Evolutionary conservation across 1,284 basidiomycete species (phyloP), one percentile per base, ranked within the genome.

Genomic region (Phylloboletellus chloephorus): DNA sequence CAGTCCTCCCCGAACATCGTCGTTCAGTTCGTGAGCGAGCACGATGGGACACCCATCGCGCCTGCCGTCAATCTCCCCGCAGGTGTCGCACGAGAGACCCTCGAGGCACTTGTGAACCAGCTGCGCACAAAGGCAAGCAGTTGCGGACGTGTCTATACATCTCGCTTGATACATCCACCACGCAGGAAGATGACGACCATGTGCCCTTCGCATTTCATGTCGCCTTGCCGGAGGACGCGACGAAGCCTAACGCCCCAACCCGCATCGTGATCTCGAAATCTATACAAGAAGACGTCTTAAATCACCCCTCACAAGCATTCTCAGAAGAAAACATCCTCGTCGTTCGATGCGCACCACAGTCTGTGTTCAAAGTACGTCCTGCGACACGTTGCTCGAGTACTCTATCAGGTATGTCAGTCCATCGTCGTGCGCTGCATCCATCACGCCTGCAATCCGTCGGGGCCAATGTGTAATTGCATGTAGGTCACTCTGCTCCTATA

Each of bases 331-430:
- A 90, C 58, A 75, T 93, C 9, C 82, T 96, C 46, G 74, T 88
- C 40, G 73, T 96, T 21, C 79, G 84, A 56, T 96, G 92, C 62
- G 82, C 93, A 29, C 95, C 96, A 3, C 93, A 98, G 64, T 93
- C 94, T 13, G 88, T 98, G 2, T 98, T 98, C 67, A 82, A 84
- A 51, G 95, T 98, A 10, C 74, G 94, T 51, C 90, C 90, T 29
- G 92, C 96, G 12, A 93, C 90, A 28, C 68, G 95, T 48, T 98
- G 95, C 63, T 93, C 89, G 12, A 89, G 89, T 17, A 96, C 92
- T 8, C 71, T 98, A 34, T 84, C 85, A 44, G 90, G 89, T 85
- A 54, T 47, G 69, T 57, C 38, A 21, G 25, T 40, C 29, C 52
- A 44, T 38, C 42, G 54, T 31, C 52, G 41, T 43, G 38, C 34